A percentile compares a stretch with the other conserved stretches of the same genome.
These are phyloP conservation scores for Ceratorhiza oryzae-sativae DNA, from an alignment of 1,284 basidiomycete species.

Conservation along the genomic window DNA sequence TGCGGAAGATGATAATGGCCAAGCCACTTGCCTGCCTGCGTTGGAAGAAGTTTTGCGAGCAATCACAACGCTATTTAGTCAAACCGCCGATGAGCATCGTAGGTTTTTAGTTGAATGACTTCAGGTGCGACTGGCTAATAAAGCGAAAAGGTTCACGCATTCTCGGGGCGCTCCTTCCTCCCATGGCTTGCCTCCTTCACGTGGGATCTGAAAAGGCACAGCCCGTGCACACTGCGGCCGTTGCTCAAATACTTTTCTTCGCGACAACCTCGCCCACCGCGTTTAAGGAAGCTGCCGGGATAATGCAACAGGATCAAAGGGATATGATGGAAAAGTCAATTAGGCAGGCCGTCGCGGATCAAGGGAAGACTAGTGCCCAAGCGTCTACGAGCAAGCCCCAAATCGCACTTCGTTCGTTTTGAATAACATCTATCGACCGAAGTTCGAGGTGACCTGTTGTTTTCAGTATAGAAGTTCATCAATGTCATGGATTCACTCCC, in stretches of 20 bases:
- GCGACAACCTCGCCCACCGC: constrained; percentile 76
- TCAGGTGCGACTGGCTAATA: constrained; percentile 4
- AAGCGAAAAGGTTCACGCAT: constrained; percentile 64
- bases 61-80: constrained; percentile 69
- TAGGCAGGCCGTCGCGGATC: constrained; percentile 68
- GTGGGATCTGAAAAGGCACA: constrained; percentile 57
- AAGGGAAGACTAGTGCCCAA: constrained; percentile 48
- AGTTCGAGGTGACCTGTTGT: too few relatives aligned
- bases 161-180: constrained; percentile 80
- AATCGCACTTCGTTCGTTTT: constrained; percentile 80
- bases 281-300: constrained; percentile 86
- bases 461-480: too few relatives aligned
- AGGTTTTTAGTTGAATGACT: constrained; percentile 49
- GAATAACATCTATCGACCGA: too few relatives aligned
- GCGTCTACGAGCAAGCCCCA: constrained; percentile 65
- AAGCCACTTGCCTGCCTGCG: constrained; percentile 61
- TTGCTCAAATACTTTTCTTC: constrained; percentile 77
- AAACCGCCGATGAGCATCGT: constrained; percentile 70
- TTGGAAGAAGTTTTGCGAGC: constrained; percentile 84
- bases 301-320: constrained; percentile 66
- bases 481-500: too few relatives aligned
- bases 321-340: constrained; percentile 80
- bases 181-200: constrained; percentile 76
- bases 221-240: constrained; percentile 66
- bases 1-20: constrained; percentile 59